Evolutionary conservation across 257 asterid species (phyloP), one percentile per base, ranked within the genome.

Genomic region (Gentiana straminea): DNA sequence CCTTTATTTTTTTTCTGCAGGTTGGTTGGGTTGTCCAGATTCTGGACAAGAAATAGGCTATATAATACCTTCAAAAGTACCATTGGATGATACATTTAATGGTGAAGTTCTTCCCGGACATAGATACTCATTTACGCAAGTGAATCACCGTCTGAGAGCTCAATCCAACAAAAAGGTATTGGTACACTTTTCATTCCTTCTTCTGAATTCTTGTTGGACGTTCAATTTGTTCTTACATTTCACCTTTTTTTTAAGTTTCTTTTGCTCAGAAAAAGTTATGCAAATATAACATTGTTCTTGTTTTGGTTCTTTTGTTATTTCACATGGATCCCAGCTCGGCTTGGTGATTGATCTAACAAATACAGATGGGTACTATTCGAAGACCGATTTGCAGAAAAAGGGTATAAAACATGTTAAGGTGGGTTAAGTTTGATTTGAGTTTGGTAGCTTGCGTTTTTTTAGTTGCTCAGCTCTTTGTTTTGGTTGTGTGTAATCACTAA

Each of bases 341-440:
- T 70, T 92, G 87, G 93, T 92, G 81, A 85, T 92, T 67, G 98
- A 92, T 83, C 82, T 92, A 73, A 92, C 97, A 69, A 85, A 92
- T 75, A 88, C 98, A 70, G 74, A 55, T 73, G 73, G 97, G 55
- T 92, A 92, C 77, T 92, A 92, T 70, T 75, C 81, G 51, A 15
- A 73, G 69, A 71, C 68, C 58, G 94, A 84, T 35, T 82, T 79
- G 79, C 85, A 49, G 77, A 81, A 81, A 67, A 94, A 83, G 48
- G 94, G 94, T 71, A 92, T 88, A 56, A 88, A 88, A 73, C 95
- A 92, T 61, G 94, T 85, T 54, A 92, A 92, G 98, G 99, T 88
- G 71, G 54, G 86, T 57, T 24, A 32, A 33, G 33, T 1, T 4
- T 44, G 3, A 24, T 1, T 35, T 33, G 44, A 51, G 43, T 38